Evolutionary conservation across 768 basidiomycete genomes (phyloP), one percentile per base, ranked within the genome.

Genomic region (Melanogaster broomeanus): DNA sequence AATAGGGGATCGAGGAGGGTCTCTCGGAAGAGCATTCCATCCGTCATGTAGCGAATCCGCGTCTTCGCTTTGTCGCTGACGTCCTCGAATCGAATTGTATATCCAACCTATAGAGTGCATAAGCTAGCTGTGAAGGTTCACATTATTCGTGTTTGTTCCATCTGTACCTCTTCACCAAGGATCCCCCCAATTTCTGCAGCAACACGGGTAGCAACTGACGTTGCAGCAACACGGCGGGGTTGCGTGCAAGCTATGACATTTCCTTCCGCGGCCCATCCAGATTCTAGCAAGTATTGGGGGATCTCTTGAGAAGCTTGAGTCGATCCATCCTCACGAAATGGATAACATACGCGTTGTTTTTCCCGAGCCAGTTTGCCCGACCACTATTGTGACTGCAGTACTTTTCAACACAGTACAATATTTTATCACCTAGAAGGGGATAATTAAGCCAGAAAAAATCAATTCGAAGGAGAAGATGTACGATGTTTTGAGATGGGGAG

Each of bases 21-120:
- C 72, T 98, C 95, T 52, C 95, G 83, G 67, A 98, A 98, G 33
- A 99, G 84, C 86, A 98, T 95, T 40, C 97, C 97, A 67, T 99
- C 97, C 28, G 97, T 99, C 83, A 98, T 81, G 69, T 98, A 99
- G 37, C 93, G 79, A 67, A 99, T 91, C 24, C 91, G 81, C 2
- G 97, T 98, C 46, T 83, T 77, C 25, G 88, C 82, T 61, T 90
- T 92, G 64, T 81, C 82, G 61, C 87, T 90, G 46, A 96, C 84
- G 59, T 97, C 93, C 67, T 99, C 97, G 55, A 98, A 98, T 9
- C 97, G 87, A 56, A 99, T 98, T 6, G 90, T 90, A 66, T 99
- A 99, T 7, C 97, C 97, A 59, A 99, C 95, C 93, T 97, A 53
- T 24, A 9, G 31, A 49, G 33, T 22, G 25, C 42, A 19, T 6